Evolutionary conservation across 495 filamentous ascomycete species (phyloP).

Genomic region (Rostrohypoxylon terebratum): DNA sequence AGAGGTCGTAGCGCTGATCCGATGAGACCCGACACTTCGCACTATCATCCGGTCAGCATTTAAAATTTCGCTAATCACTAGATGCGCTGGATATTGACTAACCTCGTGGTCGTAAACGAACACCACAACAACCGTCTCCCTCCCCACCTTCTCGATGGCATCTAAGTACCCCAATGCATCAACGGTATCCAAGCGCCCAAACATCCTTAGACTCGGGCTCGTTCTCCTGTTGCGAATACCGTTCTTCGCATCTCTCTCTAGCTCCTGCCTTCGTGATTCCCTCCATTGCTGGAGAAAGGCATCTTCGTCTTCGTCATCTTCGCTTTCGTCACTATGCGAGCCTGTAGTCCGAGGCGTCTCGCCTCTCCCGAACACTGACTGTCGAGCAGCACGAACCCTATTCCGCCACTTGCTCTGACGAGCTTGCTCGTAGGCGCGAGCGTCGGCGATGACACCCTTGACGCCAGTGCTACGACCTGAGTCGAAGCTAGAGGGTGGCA

Average conservation of each 20-base stretch:
- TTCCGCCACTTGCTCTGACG: slow-evolving; percentile 72
- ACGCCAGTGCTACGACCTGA: slow-evolving; percentile 85
- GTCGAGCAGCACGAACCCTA: slow-evolving; percentile 56
- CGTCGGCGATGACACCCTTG: slow-evolving; percentile 98
- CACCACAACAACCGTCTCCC: slow-evolving; percentile 90
- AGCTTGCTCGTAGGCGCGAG: slow-evolving; percentile 87
- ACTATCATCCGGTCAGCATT: slow-evolving; percentile 64
- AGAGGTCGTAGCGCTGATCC: slow-evolving; percentile 80
- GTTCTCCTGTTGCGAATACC: slow-evolving; percentile 66
- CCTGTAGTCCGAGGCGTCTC: slow-evolving; percentile 20
- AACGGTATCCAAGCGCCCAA: slow-evolving; percentile 81
- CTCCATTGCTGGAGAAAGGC: slow-evolving; percentile 88
- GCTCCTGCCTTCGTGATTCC: slow-evolving; percentile 77
- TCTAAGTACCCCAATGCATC: slow-evolving; percentile 93
- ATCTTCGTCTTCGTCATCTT: slow-evolving; percentile 76
- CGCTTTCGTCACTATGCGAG: slow-evolving; percentile 61
- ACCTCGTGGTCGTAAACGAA: slow-evolving; percentile 93
- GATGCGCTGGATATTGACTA: slow-evolving; percentile 50
- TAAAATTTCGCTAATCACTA: neutral
- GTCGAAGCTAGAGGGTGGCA: slow-evolving; percentile 73
- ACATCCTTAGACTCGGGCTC: slow-evolving; percentile 78
- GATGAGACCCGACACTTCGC: slow-evolving; percentile 75
- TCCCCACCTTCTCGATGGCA: slow-evolving; percentile 87
- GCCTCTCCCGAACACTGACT: slow-evolving; percentile 57
- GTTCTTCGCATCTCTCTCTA: slow-evolving; percentile 66